Evolutionary conservation across 805 yeast genomes (phyloP).

Genomic region (Candida cerambycidarum): DNA sequence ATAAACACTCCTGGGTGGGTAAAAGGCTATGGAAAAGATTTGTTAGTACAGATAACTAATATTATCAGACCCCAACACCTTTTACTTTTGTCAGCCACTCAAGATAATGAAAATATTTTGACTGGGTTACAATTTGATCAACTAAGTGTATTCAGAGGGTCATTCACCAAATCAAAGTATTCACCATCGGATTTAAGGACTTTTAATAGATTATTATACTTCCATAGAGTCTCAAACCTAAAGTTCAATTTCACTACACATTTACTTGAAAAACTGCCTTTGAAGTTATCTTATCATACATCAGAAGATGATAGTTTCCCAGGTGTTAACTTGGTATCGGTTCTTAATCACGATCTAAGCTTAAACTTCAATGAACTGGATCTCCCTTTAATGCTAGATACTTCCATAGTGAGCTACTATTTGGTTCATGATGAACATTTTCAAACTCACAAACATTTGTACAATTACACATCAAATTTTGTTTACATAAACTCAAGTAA

Average conservation of each 20-base stretch:
- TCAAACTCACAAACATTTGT: conserved; percentile 22
- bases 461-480: conserved; percentile 12
- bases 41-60: conserved; percentile 50
- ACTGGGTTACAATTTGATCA: conserved; percentile 26
- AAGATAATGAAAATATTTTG: conserved; percentile 29
- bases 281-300: conserved; percentile 25
- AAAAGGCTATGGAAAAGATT: conserved; percentile 76
- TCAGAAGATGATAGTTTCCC: conserved; percentile 4
- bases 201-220: conserved; percentile 50
- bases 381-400: conserved; percentile 34
- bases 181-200: conserved; percentile 54
- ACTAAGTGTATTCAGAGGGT: conserved; percentile 34
- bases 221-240: conserved; percentile 41
- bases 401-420: conserved; percentile 42
- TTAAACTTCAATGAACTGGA: conserved; percentile 23
- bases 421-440: conserved; percentile 24
- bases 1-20: conserved; percentile 91
- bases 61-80: conserved; percentile 54
- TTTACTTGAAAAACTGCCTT: conserved; percentile 25
- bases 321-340: conserved; percentile 27
- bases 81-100: conserved; percentile 43
- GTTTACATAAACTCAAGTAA: conserved; percentile 20
- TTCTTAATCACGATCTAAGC: conserved; percentile 22
- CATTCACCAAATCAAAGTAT: conserved; percentile 32
- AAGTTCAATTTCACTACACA: conserved; percentile 25